Percentiles rank a stretch among this genome's conserved stretches.
These are phyloP conservation scores for Fusarium sp. DNA, from an alignment of 2,329 filamentous ascomycete species.

Conservation along the genomic window DNA sequence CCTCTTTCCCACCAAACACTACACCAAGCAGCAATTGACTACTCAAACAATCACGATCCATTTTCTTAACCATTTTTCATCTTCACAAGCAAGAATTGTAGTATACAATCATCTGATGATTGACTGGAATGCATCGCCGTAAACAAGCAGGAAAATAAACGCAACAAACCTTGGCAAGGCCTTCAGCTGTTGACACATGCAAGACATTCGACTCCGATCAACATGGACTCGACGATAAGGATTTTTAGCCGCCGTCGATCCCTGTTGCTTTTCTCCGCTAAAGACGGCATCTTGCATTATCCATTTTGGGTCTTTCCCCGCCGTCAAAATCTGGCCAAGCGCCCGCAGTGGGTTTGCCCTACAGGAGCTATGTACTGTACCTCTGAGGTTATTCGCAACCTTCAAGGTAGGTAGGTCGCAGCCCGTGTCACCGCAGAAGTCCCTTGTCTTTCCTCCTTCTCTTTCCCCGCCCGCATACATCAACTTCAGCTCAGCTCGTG, in stretches of 20 bases:
- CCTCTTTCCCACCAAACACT: not conserved
- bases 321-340: not conserved
- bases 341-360: not conserved
- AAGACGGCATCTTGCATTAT: conserved; percentile 1
- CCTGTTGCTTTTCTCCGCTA: not conserved
- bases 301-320: not conserved
- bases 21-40: not conserved
- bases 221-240: not conserved
- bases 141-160: not conserved
- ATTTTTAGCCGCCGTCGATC: not conserved
- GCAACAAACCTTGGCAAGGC: not conserved
- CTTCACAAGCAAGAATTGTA: not conserved
- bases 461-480: not conserved
- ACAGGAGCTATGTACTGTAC: not conserved
- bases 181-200: not conserved
- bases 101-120: not conserved
- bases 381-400: not conserved
- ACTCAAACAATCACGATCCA: not conserved
- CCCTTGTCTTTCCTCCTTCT: not conserved
- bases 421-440: not conserved
- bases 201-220: not conserved
- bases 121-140: not conserved
- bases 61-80: not conserved
- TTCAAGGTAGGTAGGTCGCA: not conserved
- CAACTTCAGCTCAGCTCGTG: not conserved